Evolutionary conservation across 2,329 filamentous ascomycete genomes (phyloP), one percentile per base, ranked within the genome.

Genomic region (Byssothecium circinans): DNA sequence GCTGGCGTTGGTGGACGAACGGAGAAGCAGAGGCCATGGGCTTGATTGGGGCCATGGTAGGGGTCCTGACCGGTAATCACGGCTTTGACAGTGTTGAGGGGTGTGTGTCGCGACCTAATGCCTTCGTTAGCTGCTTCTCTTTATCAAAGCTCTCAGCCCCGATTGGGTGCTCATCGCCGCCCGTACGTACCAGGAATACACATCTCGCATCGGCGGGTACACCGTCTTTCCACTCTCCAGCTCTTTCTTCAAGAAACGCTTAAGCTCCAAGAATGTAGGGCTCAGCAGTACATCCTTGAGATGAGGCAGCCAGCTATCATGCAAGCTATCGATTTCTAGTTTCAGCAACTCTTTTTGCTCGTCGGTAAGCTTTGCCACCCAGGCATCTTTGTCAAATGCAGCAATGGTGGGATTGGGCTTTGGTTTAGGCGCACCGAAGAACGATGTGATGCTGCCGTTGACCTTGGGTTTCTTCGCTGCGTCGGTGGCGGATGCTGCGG

Each of bases 51-150:
- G 70, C 95, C 95, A 77, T 99, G 94, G 72, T 99, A 99, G 2
- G 94, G 94, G 69, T 99, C 94, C 75, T 99, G 94, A 56, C 94
- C 94, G 45, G 97, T 74, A 65, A 99, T 91, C 51, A 99, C 91
- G 47, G 88, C 88, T 72, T 95, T 96, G 70, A 97, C 91, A 12
- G 80, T 86, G 75, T 86, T 77, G 60, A 99, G 85, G 7, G 94
- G 91, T 0, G 92, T 96, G 70, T 95, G 88, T 20, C 91, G 88
- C 51, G 92, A 96, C 92, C 92, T 96, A 20, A 17, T 5, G 18
- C 19, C 23, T 36, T 38, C 15, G 38, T 58, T 34, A 58, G 53
- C 46, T 43, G 43, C 44, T 43, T 32, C 14, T 8, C 43, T 18
- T 17, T 22, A 17, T 35, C 17, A n/a, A 11, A 29, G 14, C 36